Conservation (phyloP, 2,329 filamentous ascomycete species). For the Malbranchea zuffiana region DNA sequence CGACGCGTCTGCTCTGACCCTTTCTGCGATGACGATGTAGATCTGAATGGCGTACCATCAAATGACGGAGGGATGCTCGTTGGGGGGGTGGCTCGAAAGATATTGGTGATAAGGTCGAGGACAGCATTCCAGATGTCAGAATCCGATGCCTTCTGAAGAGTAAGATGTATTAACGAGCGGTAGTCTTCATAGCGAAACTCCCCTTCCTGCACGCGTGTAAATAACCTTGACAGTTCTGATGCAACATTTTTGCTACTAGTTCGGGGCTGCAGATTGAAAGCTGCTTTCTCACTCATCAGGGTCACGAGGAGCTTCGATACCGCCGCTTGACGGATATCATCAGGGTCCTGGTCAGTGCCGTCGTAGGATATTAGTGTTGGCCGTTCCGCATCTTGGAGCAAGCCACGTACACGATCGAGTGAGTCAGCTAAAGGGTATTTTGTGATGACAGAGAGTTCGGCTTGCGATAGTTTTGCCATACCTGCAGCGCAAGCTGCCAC, state of each 20-base stretch:
- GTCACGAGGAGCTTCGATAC: constrained; percentile 9
- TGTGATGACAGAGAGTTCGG: constrained; percentile 4
- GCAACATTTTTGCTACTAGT: constrained; percentile 5
- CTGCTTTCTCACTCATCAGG: constrained; percentile 7
- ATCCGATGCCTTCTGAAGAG: constrained; percentile 13
- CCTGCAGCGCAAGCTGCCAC: constrained; percentile 1
- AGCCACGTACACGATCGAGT: constrained; percentile 6
- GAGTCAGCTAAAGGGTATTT: constrained; percentile 6
- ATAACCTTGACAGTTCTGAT: constrained; percentile 8
- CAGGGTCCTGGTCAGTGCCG: constrained; percentile 6
- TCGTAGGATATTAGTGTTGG: constrained; percentile 4
- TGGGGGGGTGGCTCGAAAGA: constrained; percentile 10
- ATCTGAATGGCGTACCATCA: constrained; percentile 10
- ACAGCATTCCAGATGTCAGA: constrained; percentile 14
- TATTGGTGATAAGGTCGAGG: constrained; percentile 8
- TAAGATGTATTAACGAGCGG: constrained; percentile 11
- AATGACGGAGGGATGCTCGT: constrained; percentile 8
- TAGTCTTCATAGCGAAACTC: constrained; percentile 11
- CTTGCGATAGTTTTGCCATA: constrained; percentile 8
- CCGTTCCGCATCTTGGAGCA: constrained; percentile 8
- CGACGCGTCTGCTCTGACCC: constrained; percentile 15
- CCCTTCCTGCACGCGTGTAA: constrained; percentile 2
- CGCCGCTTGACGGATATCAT: constrained; percentile 1
- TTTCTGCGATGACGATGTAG: constrained; percentile 12
- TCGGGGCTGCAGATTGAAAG: constrained; percentile 7